Base-by-base conservation (phyloP, 108 stramenopile genomes). In the Skeletonema costatum region DNA sequence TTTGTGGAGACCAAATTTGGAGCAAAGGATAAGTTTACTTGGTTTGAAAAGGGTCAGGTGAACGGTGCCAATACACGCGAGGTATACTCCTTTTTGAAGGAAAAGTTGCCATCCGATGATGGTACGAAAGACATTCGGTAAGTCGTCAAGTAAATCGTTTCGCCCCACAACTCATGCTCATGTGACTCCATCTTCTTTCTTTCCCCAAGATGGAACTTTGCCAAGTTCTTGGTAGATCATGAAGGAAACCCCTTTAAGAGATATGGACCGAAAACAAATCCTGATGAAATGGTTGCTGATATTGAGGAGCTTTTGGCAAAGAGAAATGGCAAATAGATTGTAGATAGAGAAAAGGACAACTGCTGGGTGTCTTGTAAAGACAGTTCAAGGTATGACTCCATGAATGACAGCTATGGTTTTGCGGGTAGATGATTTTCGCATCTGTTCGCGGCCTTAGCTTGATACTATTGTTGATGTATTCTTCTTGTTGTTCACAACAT, bases 41-140 rank as follows among this genome's bases (percentile, higher is more conserved):
- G 90, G 78, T 94, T 94, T 66, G 90, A 90, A 72, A 93, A 93
- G 75, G 88, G 80, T 16, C 86, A 90, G 39, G 93, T 93, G 21
- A 93, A 93, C 48, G 93, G 93, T 31, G 79, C 75, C 44, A 66
- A 91, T 21, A 84, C 89, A 12, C 80, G 93, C 10, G 89, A 91
- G 74, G 89, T 91, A 9, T 93, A 82, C 64, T 64, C 80, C 17
- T 93, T 81, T 61, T 68, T 93, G 68, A 93, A 91, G 62, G 30
- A 81, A 31, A 76, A 63, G 33, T 68, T 89, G 6, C 89, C 87
- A 14, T 61, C 64, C 16, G 85, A 86, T 11, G 90, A 90, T 76
- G 87, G 87, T 59, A 85, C 85, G 1, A 76, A 84, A 2, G 88
- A 89, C 74, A 85, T 93, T 66, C 82, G 85, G 9, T 84, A 78